Evolutionary conservation across 768 basidiomycete genomes (phyloP).

Genomic region (Psilocybe sp.): DNA sequence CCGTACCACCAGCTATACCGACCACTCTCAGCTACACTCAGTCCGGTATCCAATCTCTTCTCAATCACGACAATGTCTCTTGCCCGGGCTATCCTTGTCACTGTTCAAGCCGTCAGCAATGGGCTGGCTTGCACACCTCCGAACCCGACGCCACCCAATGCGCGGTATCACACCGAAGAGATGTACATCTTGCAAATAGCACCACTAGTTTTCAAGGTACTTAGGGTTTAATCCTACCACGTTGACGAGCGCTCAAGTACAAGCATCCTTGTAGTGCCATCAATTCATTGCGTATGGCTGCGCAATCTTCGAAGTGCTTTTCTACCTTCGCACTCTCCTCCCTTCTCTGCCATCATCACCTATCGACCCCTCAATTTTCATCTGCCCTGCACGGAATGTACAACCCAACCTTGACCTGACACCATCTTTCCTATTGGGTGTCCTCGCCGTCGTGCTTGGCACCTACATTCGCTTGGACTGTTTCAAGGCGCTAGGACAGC

Average conservation of each 20-base stretch:
- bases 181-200: constrained; percentile 53
- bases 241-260: not conserved
- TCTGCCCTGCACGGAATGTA: constrained; percentile 28
- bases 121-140: constrained; percentile 55
- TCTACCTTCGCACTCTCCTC: constrained; percentile 29
- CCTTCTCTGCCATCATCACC: constrained; percentile 27
- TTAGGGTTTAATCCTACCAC: not conserved
- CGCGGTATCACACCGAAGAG: constrained; percentile 52
- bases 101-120: constrained; percentile 48
- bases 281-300: constrained; percentile 47
- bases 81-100: constrained; percentile 43
- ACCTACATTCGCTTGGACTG: constrained; percentile 50
- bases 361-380: constrained; percentile 24
- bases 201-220: constrained; percentile 53
- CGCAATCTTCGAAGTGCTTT: constrained; percentile 48
- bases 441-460: constrained; percentile 39
- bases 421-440: constrained; percentile 44
- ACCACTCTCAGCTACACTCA: too few relatives aligned
- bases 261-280: constrained; percentile 37
- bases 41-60: too few relatives aligned
- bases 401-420: constrained; percentile 29
- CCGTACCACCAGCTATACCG: too few relatives aligned
- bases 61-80: constrained; percentile 37
- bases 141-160: constrained; percentile 48
- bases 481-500: constrained; percentile 48